Evolutionary conservation across 2,329 filamentous ascomycete genomes (phyloP).

Genomic region (Waltergamsia citrina): DNA sequence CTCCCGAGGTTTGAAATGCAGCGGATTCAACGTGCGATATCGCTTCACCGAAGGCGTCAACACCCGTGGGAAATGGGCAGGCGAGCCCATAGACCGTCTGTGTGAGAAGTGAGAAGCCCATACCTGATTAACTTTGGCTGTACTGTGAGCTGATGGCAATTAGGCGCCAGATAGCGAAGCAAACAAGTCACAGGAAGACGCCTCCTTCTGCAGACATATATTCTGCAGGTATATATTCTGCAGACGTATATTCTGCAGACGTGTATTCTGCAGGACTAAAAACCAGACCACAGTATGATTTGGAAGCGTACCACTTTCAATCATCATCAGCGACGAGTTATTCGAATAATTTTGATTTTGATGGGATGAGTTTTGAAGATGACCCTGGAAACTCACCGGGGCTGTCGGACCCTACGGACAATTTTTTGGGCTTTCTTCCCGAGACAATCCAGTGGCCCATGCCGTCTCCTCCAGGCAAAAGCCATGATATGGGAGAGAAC

Average conservation of each 20-base stretch:
- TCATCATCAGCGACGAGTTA: no score
- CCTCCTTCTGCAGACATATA: no score
- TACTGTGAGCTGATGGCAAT: no score
- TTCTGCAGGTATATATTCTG: no score
- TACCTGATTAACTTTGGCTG: no score
- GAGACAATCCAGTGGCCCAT: background rate
- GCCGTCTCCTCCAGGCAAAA: background rate
- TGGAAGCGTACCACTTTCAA: no score
- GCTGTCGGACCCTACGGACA: background rate
- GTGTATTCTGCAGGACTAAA: no score
- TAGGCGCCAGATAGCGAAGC: no score
- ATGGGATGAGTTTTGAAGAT: background rate
- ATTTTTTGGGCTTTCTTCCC: background rate
- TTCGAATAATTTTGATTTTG: background rate
- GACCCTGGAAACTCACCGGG: background rate
- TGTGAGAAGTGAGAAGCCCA: background rate
- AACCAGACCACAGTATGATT: no score
- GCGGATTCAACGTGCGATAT: conserved; percentile 14
- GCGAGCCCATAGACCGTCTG: background rate
- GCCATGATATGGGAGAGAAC: background rate
- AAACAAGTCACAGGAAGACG: no score
- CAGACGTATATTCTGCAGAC: no score
- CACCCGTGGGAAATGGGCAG: conserved; percentile 1
- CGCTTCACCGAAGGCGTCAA: conserved; percentile 12
- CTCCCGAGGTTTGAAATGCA: conserved; percentile 18